Evolutionary conservation across 148 eudicot genomes (phyloP).

Genomic region (Amaranthus cruentus): DNA sequence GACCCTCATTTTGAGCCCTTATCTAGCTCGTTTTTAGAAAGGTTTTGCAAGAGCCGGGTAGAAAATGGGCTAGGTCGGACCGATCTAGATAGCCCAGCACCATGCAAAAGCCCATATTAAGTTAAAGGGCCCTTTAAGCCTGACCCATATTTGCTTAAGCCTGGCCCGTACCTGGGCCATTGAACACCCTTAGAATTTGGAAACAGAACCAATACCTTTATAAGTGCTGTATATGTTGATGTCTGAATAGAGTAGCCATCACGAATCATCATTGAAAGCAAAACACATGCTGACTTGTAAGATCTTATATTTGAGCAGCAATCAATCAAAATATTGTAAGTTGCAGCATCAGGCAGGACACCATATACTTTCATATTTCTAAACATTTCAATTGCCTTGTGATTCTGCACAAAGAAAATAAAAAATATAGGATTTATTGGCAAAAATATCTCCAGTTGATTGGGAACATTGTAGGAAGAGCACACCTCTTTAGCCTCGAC

Average conservation of each 20-base stretch:
- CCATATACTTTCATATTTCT: conserved; percentile 49
- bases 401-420: conserved; percentile 44
- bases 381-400: conserved; percentile 57
- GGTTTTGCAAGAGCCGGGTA: no score
- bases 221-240: conserved; percentile 54
- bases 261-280: conserved; percentile 71
- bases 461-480: not conserved
- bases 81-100: no score
- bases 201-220: conserved; percentile 46
- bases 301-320: conserved; percentile 64
- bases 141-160: not conserved
- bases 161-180: no score
- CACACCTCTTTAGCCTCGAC: conserved; percentile 67
- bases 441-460: not conserved
- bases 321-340: conserved; percentile 73
- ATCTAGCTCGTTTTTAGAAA: no score
- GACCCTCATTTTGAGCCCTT: no score
- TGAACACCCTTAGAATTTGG: not conserved
- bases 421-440: conserved; percentile 6
- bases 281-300: conserved; percentile 59
- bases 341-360: conserved; percentile 48
- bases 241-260: conserved; percentile 48
- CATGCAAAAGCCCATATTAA: no score
- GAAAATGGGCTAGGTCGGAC: no score
- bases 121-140: not conserved